Evolutionary conservation across 2,329 filamentous ascomycete genomes (phyloP).

Genomic region (Fonsecaea multimorphosa): DNA sequence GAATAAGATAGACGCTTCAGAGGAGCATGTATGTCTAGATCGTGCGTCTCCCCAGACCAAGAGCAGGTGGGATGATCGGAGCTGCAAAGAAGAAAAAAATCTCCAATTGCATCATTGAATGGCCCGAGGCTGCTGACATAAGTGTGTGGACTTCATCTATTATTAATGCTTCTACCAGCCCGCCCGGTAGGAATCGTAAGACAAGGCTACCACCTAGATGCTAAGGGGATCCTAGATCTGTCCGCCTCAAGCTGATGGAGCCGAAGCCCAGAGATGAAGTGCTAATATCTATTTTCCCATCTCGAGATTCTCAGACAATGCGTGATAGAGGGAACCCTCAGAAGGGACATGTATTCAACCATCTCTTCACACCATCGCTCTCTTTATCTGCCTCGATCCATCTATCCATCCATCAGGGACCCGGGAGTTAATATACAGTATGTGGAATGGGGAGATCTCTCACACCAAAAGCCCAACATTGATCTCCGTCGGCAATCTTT

Average conservation of each 20-base stretch:
- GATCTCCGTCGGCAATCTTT: not conserved
- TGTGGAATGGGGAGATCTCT: not conserved
- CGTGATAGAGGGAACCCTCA: not conserved
- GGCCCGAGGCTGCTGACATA: slow-evolving; percentile 12
- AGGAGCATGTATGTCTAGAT: not conserved
- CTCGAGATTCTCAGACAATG: not conserved
- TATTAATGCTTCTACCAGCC: not conserved
- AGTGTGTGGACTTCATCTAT: not conserved
- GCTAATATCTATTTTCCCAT: not conserved
- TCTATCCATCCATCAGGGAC: not conserved
- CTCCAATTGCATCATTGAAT: slow-evolving; percentile 15
- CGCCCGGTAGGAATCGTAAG: not conserved
- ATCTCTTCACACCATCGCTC: not conserved
- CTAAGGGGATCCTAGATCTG: not conserved
- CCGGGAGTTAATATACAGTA: not conserved
- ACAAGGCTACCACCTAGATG: not conserved
- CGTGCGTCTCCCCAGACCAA: not conserved
- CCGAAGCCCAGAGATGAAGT: too few relatives aligned
- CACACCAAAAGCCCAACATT: not conserved
- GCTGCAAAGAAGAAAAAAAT: not conserved
- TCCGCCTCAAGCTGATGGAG: not conserved
- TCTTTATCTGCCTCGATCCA: not conserved
- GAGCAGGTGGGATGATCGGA: not conserved
- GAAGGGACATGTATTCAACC: not conserved
- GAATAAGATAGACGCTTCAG: not conserved